Conservation (phyloP, 2,329 filamentous ascomycete species). For the Claviceps sp. region DNA sequence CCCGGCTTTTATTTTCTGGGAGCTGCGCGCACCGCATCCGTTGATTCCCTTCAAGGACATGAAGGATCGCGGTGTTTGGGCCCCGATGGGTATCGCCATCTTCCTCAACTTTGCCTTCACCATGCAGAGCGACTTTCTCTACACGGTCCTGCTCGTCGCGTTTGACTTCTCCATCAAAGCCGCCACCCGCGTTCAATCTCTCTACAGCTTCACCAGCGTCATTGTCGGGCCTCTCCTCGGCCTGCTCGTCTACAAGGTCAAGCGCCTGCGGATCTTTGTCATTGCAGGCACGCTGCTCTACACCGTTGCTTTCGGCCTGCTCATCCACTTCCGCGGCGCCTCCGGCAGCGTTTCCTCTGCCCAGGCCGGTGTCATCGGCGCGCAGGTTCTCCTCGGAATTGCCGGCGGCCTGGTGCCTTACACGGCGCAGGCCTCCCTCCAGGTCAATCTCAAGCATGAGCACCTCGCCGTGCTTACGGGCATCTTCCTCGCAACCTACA, state of each 20-base stretch:
- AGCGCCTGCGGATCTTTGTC: constrained; percentile 38
- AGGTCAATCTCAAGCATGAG: constrained; percentile 42
- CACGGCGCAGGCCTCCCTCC: constrained; percentile 42
- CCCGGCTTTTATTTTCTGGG: constrained; percentile 41
- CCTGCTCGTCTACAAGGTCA: constrained; percentile 31
- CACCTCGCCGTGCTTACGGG: constrained; percentile 43
- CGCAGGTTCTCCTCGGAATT: constrained; percentile 46
- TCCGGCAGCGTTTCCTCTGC: constrained; percentile 30
- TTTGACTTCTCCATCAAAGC: constrained; percentile 32
- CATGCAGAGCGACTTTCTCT: constrained; percentile 34
- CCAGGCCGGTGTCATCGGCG: constrained; percentile 42
- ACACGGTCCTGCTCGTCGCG: constrained; percentile 40
- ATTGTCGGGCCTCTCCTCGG: constrained; percentile 36
- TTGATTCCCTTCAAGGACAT: constrained; percentile 43
- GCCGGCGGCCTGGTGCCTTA: constrained; percentile 46
- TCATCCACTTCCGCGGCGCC: constrained; percentile 39
- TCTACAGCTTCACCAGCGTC: constrained; percentile 34
- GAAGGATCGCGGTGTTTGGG: constrained; percentile 33
- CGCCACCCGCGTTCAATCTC: constrained; percentile 34
- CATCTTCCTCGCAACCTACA: constrained; percentile 41
- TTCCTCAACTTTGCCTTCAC: constrained; percentile 31
- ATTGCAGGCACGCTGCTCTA: constrained; percentile 40
- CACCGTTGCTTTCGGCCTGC: constrained; percentile 39
- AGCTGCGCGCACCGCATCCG: constrained; percentile 42
- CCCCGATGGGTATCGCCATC: constrained; percentile 27